phyloP scores from a whole-genome alignment of 345 rosid species.

The Pistacia integerrima region DNA sequence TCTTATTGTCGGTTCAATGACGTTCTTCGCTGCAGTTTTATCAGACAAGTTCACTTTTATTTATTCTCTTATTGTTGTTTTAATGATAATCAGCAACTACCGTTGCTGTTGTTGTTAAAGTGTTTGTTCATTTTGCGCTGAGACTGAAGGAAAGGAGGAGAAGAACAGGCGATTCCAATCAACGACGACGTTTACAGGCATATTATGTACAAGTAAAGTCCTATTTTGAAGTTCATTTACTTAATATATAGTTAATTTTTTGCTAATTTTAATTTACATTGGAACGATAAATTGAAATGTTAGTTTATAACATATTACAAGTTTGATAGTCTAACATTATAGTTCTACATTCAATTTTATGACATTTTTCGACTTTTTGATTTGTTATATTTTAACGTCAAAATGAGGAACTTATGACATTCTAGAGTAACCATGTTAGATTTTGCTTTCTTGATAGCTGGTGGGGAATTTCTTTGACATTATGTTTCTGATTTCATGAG shows the following conservation, averaged over 20 bases:
- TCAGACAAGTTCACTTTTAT: conserved; percentile 64
- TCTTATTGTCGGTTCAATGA: conserved; percentile 57
- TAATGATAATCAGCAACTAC: not conserved
- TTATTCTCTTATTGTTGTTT: not conserved
- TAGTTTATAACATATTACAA: too few relatives aligned
- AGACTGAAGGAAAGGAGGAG: conserved; percentile 45
- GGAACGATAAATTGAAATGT: too few relatives aligned
- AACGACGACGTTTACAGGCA: conserved; percentile 48
- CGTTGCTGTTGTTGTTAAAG: not conserved
- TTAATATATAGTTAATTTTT: not conserved
- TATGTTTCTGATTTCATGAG: not conserved
- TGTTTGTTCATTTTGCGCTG: conserved; percentile 40
- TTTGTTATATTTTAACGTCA: too few relatives aligned
- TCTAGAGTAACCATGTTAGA: too few relatives aligned
- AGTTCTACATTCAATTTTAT: too few relatives aligned
- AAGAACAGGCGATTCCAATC: conserved; percentile 35
- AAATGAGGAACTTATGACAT: too few relatives aligned
- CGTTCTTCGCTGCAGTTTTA: conserved; percentile 76
- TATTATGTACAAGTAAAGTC: too few relatives aligned
- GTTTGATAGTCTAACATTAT: too few relatives aligned
- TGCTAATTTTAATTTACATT: not conserved
- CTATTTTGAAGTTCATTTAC: not conserved
- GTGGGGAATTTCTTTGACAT: too few relatives aligned
- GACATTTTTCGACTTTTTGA: too few relatives aligned
- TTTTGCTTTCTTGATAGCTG: too few relatives aligned